Base-by-base conservation (phyloP, 192 early-diverging fungal species). In the Linnemannia schmuckeri region DNA sequence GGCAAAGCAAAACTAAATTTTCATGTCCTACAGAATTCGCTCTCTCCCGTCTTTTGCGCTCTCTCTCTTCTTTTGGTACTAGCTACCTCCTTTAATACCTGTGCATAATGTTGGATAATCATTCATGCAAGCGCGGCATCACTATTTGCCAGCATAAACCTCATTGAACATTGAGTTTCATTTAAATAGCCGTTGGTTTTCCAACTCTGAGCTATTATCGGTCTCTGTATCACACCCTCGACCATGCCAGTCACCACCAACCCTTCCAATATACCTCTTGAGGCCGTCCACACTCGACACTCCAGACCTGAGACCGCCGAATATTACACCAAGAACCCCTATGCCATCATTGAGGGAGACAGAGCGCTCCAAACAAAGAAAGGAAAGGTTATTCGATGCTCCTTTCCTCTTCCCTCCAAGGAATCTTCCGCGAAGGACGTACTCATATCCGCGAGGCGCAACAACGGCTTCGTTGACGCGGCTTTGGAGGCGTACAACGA, bases 391-490 rank as follows among this genome's bases (percentile, higher is more conserved):
- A 42, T 76, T 8, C 35, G 17, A 41, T 76, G 24, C 54, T 63
- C 75, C 9, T 76, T 76, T 63, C 75, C 55, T 41, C n/a, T 42
- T 13, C 75, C 37, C 22, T 63, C 75, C 57, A 55, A 76, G 57
- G 75, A 76, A 15, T 41, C 20, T 63, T 76, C 57, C 24, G 37
- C 63, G 15, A 18, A 63, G 7, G 75, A 76, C 75, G 37, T 76
- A 3, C 37, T 76, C 22, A 13, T 63, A 12, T 22, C 52, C 33
- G 75, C 75, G 7, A 8, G 8, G 27, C 22, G 66, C 40, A 35
- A 72, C 47, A 78, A 78, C 37, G 77, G 77, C 30, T 78, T 78
- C 15, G 77, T 78, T 20, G 27, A 22, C 47, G 42, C 77, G 6
- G 68, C 69, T 37, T 3, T 70, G 68, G 1, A 47, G 46, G 77